These are phyloP conservation scores for Coemansia sp. DNA, from an alignment of 192 early-diverging fungal species.

Conservation along the genomic window DNA sequence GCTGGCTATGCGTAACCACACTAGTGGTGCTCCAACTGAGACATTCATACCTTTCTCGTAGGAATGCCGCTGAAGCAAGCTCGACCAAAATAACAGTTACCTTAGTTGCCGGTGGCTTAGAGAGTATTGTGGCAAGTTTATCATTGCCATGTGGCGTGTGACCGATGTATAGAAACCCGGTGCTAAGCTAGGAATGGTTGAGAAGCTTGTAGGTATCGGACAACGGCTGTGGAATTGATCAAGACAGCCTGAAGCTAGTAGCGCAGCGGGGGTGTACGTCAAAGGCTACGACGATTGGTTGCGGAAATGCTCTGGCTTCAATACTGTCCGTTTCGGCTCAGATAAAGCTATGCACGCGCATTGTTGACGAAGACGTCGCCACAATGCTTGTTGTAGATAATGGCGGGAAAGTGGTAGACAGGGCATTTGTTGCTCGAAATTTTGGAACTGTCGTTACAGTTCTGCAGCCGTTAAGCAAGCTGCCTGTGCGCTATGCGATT, in stretches of 20 bases:
- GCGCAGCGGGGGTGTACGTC: constrained; percentile 26
- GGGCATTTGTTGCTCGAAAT: constrained; percentile 16
- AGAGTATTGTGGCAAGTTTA: constrained; percentile 26
- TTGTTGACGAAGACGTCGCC: constrained; percentile 5
- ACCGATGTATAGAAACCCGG: background rate
- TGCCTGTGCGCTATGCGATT: constrained; percentile 29
- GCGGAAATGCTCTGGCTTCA: constrained; percentile 27
- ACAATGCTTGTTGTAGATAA: constrained; percentile 18
- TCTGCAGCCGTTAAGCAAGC: constrained; percentile 28
- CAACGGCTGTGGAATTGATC: constrained; percentile 20
- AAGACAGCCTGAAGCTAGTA: constrained; percentile 10
- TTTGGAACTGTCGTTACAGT: constrained; percentile 29
- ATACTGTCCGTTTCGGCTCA: constrained; percentile 19
- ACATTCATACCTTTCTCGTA: background rate
- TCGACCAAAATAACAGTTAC: constrained; percentile 21
- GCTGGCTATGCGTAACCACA: background rate
- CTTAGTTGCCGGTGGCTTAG: constrained; percentile 12
- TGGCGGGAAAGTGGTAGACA: background rate
- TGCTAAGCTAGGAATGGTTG: background rate
- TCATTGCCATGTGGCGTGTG: background rate
- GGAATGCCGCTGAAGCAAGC: constrained; percentile 19
- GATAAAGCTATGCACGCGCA: constrained; percentile 27
- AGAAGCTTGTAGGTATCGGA: constrained; percentile 21
- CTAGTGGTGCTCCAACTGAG: background rate
- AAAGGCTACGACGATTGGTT: background rate